These are phyloP conservation scores for Alnus rubra DNA, from an alignment of 306 rosid genomes.

Conservation along the genomic window DNA sequence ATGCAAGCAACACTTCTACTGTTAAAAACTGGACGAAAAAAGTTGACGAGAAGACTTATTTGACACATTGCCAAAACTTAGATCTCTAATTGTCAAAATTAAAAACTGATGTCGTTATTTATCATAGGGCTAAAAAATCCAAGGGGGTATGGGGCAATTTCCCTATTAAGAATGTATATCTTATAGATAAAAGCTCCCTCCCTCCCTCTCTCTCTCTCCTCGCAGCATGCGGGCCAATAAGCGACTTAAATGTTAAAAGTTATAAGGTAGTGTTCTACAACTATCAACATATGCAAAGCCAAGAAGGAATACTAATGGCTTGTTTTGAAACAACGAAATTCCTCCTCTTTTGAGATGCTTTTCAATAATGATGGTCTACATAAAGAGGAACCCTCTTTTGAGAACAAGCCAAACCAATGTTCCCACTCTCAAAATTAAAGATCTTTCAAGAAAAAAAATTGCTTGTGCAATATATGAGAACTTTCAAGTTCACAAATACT, in stretches of 20 bases:
- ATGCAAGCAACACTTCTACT: too few species aligned
- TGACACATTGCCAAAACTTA: too few species aligned
- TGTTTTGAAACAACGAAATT: neutral
- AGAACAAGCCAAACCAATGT: neutral
- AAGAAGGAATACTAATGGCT: neutral
- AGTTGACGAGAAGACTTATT: too few species aligned
- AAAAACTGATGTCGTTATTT: too few species aligned
- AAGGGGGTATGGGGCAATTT: neutral
- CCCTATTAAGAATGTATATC: neutral
- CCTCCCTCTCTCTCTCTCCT: too few species aligned
- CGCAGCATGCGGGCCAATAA: too few species aligned
- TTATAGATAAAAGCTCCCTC: neutral
- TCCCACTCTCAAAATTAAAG: neutral
- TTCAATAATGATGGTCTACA: neutral
- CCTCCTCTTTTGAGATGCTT: neutral
- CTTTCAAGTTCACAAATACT: neutral
- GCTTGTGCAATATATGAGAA: neutral
- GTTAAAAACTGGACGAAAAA: too few species aligned
- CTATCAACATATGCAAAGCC: neutral
- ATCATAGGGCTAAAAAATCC: too few species aligned
- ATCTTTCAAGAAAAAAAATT: slow-evolving; percentile 1
- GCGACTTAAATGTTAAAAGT: neutral
- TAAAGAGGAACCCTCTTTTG: neutral
- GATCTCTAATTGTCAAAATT: too few species aligned
- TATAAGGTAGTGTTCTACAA: neutral